Evolutionary conservation across 495 filamentous ascomycete species (phyloP), one percentile per base, ranked within the genome.

Genomic region (Evernia prunastri): DNA sequence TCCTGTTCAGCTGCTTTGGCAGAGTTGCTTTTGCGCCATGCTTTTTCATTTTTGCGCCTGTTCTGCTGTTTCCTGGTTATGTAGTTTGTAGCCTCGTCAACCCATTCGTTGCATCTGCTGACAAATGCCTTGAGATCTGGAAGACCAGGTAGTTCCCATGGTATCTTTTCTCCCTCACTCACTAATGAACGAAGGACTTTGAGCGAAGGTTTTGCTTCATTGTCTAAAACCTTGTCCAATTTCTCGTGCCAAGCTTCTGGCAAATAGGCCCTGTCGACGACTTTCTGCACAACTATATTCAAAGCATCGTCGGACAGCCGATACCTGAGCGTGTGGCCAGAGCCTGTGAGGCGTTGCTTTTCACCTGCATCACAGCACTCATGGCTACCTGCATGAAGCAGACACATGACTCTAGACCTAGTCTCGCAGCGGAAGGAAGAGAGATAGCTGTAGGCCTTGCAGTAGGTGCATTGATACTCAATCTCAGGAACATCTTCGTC

Each of bases 41-140:
- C 87, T 72, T 93, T 95, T 71, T 97, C 92, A 75, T 89, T 97
- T 77, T 99, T 99, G 65, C 94, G 91, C 69, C 94, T 88, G 74
- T 96, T 96, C 76, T 97, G 93, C 78, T 97, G 94, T 78, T 99
- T 99, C 58, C 94, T 89, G 65, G 92, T 92, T 68, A 93, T 96
- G 80, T 94, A 99, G 73, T 91, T 96, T 67, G 89, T 91, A 63
- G 94, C 94, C 77, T 97, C 93, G 67, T 99, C 94, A 67, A 97
- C 91, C 90, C 95, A 96, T 74, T 96, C 92, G 76, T 96, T 94
- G 78, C 92, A 96, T 68, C 88, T 87, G 68, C 95, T 90, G 74
- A 97, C 94, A 78, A 93, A 97, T 66, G 84, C 81, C 77, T 86
- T 89, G 71, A 99, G 85, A 70, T 86, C 82, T 69, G 87, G 84